These are phyloP conservation scores for Fusarium subglutinans DNA, from an alignment of 2,329 filamentous ascomycete genomes.

Conservation along the genomic window DNA sequence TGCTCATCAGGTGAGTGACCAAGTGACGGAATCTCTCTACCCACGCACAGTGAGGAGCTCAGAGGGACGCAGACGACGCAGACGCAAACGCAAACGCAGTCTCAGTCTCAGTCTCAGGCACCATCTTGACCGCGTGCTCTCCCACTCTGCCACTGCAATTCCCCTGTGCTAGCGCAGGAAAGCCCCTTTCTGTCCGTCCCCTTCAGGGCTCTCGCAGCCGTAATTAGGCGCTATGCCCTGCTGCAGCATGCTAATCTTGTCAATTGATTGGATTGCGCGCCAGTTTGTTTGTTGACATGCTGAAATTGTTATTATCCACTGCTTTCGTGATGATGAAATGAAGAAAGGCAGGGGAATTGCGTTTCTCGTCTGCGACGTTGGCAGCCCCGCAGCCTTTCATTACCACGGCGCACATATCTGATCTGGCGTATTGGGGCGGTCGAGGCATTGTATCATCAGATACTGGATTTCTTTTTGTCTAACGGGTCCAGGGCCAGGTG, in stretches of 20 bases:
- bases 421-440: slow-evolving; percentile 14
- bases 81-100: not conserved
- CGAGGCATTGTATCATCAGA: slow-evolving; percentile 23
- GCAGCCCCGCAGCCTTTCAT: slow-evolving; percentile 33
- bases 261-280: slow-evolving; percentile 36
- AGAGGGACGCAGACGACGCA: not conserved
- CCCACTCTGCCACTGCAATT: slow-evolving; percentile 21
- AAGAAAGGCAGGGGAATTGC: slow-evolving; percentile 23
- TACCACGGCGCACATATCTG: slow-evolving; percentile 28
- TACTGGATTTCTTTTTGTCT: slow-evolving; percentile 10
- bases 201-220: slow-evolving; percentile 22
- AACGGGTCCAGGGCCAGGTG: not conserved
- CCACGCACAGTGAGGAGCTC: slow-evolving; percentile 10
- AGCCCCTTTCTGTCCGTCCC: slow-evolving; percentile 36
- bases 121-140: slow-evolving; percentile 30
- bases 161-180: slow-evolving; percentile 38
- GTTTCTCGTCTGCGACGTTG: slow-evolving; percentile 37
- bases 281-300: slow-evolving; percentile 42
- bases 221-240: slow-evolving; percentile 38
- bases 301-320: slow-evolving; percentile 44
- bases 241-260: slow-evolving; percentile 13
- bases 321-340: slow-evolving; percentile 14
- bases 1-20: slow-evolving; percentile 39
- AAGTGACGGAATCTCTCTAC: slow-evolving; percentile 6
- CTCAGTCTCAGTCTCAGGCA: slow-evolving; percentile 36